A percentile compares a stretch with the other conserved stretches of the same genome.
These are phyloP conservation scores for Balamuthia mandrillaris DNA, from an alignment of 208 protist genomes.

Conservation along the genomic window DNA sequence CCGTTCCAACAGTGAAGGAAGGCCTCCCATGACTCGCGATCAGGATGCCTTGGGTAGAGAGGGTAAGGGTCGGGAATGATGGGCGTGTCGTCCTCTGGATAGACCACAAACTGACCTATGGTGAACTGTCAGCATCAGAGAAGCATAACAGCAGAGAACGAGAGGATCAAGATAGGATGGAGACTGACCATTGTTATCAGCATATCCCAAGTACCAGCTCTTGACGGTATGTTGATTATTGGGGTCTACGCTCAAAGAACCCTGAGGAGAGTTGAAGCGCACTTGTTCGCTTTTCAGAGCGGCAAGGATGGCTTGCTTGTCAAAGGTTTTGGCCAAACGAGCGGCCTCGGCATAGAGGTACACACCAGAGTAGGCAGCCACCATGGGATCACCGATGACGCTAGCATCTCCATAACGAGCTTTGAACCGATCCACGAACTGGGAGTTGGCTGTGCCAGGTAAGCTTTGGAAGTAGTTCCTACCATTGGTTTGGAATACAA, in stretches of 20 bases:
- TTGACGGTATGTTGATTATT: slow-evolving; percentile 19
- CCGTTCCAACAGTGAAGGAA: slow-evolving; percentile 7
- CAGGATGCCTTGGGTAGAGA: neutral
- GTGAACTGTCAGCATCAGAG: neutral
- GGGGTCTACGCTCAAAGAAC: neutral
- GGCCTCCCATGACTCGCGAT: neutral
- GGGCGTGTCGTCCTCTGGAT: neutral
- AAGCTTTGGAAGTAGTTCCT: slow-evolving; percentile 30
- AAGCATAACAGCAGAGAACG: neutral
- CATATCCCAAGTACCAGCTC: slow-evolving; percentile 1
- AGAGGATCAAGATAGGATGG: neutral
- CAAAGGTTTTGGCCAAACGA: neutral
- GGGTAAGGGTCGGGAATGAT: slow-evolving; percentile 18
- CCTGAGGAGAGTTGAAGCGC: neutral
- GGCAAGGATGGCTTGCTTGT: neutral
- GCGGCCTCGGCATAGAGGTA: neutral
- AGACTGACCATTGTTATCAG: too few species aligned
- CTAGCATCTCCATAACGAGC: neutral
- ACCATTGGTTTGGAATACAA: too few species aligned
- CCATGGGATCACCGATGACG: slow-evolving; percentile 15
- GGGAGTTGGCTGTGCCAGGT: neutral
- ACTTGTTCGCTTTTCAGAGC: neutral
- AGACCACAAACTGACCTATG: neutral
- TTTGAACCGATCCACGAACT: neutral
- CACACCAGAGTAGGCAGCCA: neutral